Percentiles rank a stretch among this genome's conserved stretches.
Conservation (phyloP, 805 yeast genomes). For the Teunomyces pallodes region DNA sequence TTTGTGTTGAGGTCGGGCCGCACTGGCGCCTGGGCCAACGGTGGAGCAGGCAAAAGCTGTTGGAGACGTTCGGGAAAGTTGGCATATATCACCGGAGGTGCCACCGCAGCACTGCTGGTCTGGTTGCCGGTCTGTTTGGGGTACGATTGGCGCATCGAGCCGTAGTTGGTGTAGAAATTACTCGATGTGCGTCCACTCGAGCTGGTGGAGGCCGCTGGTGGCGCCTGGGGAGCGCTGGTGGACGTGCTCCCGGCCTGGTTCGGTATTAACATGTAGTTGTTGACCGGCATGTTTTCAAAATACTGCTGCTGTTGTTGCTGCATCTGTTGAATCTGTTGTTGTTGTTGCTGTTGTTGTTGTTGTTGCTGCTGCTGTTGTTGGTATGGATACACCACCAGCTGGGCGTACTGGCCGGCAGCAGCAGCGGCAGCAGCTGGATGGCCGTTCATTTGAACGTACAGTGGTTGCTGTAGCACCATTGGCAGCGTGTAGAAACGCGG, state of each 20-base stretch:
- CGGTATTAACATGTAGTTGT: constrained; percentile 23
- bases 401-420: constrained; percentile 4
- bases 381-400: constrained; percentile 8
- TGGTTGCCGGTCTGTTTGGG: background rate
- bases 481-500: constrained; percentile 22
- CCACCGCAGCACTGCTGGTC: background rate
- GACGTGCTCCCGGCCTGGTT: constrained; percentile 3
- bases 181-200: background rate
- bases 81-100: constrained; percentile 15
- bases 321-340: constrained; percentile 4
- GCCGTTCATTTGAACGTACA: constrained; percentile 8
- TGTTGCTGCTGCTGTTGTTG: constrained; percentile 12
- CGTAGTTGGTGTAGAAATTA: background rate
- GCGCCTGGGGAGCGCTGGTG: background rate
- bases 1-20: constrained; percentile 43
- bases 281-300: constrained; percentile 16
- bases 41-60: constrained; percentile 46
- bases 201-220: background rate
- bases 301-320: constrained; percentile 6
- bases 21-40: constrained; percentile 40
- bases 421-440: constrained; percentile 1
- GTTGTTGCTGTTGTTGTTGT: constrained; percentile 10
- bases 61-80: constrained; percentile 27
- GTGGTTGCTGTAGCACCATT: constrained; percentile 23
- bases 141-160: background rate